These are phyloP conservation scores for Dioscorea dumetorum DNA, from an alignment of 106 monocot genomes.

Conservation along the genomic window DNA sequence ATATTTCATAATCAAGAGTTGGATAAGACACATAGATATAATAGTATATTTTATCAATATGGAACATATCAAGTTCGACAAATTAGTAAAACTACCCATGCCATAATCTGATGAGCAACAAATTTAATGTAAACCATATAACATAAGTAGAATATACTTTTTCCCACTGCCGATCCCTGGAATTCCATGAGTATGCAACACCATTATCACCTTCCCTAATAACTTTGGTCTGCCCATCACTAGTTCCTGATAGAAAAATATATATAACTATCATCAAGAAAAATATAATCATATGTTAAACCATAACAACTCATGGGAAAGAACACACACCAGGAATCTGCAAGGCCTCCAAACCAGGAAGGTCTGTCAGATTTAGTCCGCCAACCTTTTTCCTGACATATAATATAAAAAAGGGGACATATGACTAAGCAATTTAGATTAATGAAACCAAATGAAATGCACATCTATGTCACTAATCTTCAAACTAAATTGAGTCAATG, in stretches of 20 bases:
- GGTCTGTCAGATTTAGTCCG: conserved; percentile 74
- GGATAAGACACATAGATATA: too few species aligned
- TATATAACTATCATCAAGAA: background rate
- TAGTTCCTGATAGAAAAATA: conserved; percentile 35
- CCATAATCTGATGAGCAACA: too few species aligned
- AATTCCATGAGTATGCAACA: conserved; percentile 96
- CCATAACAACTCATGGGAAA: background rate
- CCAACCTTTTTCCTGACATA: conserved; percentile 79
- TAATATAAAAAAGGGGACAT: background rate
- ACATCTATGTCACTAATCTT: too few species aligned
- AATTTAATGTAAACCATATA: too few species aligned
- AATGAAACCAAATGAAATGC: background rate
- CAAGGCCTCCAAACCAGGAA: conserved; percentile 93
- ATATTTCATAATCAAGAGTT: too few species aligned
- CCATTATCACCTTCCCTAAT: conserved; percentile 96
- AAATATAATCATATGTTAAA: background rate
- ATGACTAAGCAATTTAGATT: background rate
- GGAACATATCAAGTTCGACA: too few species aligned
- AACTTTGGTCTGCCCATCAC: conserved; percentile 79
- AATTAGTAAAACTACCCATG: too few species aligned
- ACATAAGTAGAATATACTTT: conserved; percentile 37
- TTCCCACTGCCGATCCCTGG: conserved; percentile 71
- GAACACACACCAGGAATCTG: conserved; percentile 60
- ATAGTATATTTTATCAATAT: too few species aligned
- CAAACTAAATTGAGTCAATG: too few species aligned